Conservation (phyloP, 345 rosid species). For the Acer negundo region DNA sequence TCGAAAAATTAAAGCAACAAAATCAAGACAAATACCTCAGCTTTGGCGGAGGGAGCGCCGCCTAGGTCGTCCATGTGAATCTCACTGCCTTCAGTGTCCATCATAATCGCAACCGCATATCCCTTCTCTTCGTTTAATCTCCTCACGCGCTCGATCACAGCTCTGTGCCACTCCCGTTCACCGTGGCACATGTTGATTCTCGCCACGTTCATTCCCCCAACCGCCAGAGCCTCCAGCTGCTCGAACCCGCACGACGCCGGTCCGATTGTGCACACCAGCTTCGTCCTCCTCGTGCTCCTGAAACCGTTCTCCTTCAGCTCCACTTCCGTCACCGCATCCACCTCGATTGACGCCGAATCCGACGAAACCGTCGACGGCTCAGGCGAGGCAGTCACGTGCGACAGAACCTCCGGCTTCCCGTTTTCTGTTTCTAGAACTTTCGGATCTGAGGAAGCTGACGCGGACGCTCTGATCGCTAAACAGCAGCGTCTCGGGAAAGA, state of each 20-base stretch:
- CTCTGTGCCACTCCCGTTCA: constrained; percentile 83
- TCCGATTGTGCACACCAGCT: constrained; percentile 94
- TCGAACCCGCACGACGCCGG: constrained; percentile 88
- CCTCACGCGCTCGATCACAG: constrained; percentile 81
- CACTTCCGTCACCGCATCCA: constrained; percentile 86
- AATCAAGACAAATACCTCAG: constrained; percentile 58
- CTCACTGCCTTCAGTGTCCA: constrained; percentile 99
- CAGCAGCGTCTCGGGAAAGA: constrained; percentile 10
- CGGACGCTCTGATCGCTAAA: constrained; percentile 46
- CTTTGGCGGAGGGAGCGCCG: constrained; percentile 79
- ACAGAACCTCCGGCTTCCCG: constrained; percentile 37
- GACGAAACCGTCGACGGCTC: constrained; percentile 10
- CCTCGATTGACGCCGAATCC: constrained; percentile 56
- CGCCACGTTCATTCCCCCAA: constrained; percentile 99
- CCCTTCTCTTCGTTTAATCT: constrained; percentile 95
- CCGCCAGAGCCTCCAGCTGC: constrained; percentile 87
- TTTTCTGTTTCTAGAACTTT: constrained; percentile 56
- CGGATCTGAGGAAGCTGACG: constrained; percentile 58
- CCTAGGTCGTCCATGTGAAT: constrained; percentile 99
- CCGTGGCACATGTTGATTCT: constrained; percentile 98
- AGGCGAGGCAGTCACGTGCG: not conserved
- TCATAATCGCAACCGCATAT: constrained; percentile 95
- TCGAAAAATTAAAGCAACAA: not conserved
- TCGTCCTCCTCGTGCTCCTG: constrained; percentile 95
- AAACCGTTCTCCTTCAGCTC: constrained; percentile 99